Percentiles rank a stretch among this genome's conserved stretches.
Conservation (phyloP, 345 rosid genomes). For the Diplotaxis tenuifolia region DNA sequence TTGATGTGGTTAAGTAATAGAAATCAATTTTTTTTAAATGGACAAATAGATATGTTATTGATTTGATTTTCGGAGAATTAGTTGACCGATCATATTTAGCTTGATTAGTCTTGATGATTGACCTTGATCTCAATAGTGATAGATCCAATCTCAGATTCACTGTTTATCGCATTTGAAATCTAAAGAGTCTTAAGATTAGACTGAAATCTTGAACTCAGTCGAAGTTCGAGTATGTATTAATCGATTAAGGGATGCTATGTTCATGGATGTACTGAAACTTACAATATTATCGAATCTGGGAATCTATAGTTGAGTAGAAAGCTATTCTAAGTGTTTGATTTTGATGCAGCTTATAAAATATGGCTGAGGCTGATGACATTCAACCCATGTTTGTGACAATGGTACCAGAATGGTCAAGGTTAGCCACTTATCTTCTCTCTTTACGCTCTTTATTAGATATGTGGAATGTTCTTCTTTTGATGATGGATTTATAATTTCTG, state of each 20-base stretch:
- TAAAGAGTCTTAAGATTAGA: too few relatives aligned
- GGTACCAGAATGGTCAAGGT: constrained; percentile 46
- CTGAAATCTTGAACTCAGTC: neutral
- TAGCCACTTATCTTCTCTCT: neutral
- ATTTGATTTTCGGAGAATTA: too few relatives aligned
- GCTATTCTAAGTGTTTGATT: neutral
- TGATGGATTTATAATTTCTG: neutral
- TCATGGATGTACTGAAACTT: constrained; percentile 17
- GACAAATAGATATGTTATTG: too few relatives aligned
- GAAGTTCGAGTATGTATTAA: neutral
- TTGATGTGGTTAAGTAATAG: too few relatives aligned
- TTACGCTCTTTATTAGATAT: neutral
- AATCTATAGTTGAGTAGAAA: neutral
- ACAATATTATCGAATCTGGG: too few relatives aligned
- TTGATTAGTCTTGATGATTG: constrained; percentile 6
- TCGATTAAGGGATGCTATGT: neutral
- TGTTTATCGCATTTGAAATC: neutral
- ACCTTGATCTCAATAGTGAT: neutral
- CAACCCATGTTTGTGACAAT: constrained; percentile 48
- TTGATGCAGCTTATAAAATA: constrained; percentile 30
- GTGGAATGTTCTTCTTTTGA: constrained; percentile 1
- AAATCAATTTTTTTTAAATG: too few relatives aligned
- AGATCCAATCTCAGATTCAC: constrained; percentile 22
- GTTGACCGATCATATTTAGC: constrained; percentile 20
- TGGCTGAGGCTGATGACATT: constrained; percentile 46